phyloP scores from a whole-genome alignment of 2,329 filamentous ascomycete genomes.

The Fusarium sp. region DNA sequence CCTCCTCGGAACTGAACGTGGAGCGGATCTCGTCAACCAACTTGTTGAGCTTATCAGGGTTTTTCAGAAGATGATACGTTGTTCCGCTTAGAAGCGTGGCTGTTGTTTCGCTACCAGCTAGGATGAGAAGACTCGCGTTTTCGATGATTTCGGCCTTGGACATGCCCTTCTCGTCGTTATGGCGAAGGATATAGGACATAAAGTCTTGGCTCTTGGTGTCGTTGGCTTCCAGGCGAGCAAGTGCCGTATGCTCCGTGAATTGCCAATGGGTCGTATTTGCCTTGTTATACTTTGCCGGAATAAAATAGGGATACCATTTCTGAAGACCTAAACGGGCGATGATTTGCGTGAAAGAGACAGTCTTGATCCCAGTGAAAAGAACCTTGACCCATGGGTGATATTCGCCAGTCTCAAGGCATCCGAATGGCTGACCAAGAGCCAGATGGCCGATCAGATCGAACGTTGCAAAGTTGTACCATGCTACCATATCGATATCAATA shows the following conservation, averaged over 20 bases:
- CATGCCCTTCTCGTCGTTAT: slow-evolving; percentile 20
- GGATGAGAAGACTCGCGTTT: neutral
- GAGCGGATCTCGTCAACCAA: neutral
- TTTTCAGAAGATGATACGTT: neutral
- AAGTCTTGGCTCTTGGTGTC: neutral
- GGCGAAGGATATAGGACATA: slow-evolving; percentile 15
- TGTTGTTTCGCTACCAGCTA: slow-evolving; percentile 11
- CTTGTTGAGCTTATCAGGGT: neutral
- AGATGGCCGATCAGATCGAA: slow-evolving; percentile 13
- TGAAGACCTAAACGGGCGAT: neutral
- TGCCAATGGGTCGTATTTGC: neutral
- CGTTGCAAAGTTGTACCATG: slow-evolving; percentile 17
- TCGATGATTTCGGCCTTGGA: slow-evolving; percentile 7
- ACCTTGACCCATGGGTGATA: slow-evolving; percentile 17
- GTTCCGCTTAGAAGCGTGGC: slow-evolving; percentile 16
- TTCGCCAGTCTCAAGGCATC: slow-evolving; percentile 5
- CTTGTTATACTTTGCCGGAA: neutral
- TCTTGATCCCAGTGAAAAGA: neutral
- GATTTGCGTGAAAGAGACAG: neutral
- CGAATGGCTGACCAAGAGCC: slow-evolving; percentile 9
- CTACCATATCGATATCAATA: neutral
- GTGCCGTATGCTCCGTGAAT: slow-evolving; percentile 6
- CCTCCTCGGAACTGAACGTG: neutral
- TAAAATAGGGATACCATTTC: neutral
- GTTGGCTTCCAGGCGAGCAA: neutral